phyloP scores from a whole-genome alignment of 2,329 filamentous ascomycete species.

The Epichloe hybrida region DNA sequence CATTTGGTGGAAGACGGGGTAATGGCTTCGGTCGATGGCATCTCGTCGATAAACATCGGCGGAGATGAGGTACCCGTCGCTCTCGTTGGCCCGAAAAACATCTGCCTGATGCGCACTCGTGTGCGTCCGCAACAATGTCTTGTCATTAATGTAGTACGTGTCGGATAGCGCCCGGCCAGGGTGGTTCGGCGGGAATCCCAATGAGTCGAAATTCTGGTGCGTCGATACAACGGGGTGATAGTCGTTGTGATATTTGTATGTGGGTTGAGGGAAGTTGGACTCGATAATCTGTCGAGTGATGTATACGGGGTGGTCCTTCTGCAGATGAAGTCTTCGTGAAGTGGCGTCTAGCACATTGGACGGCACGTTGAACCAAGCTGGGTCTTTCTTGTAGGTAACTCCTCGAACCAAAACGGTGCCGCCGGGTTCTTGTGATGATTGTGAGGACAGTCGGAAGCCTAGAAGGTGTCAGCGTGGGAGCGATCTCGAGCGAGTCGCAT shows the following conservation, averaged over 20 bases:
- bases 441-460: neutral
- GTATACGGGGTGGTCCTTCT: constrained; percentile 75
- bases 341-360: constrained; percentile 61
- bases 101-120: constrained; percentile 88
- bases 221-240: constrained; percentile 76
- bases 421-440: neutral
- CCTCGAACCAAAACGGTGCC: constrained; percentile 36
- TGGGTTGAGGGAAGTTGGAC: constrained; percentile 63
- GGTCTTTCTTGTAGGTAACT: constrained; percentile 52
- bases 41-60: constrained; percentile 94
- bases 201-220: constrained; percentile 87
- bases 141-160: constrained; percentile 86
- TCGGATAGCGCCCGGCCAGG: constrained; percentile 77
- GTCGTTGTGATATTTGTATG: constrained; percentile 63
- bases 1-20: constrained; percentile 98
- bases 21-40: constrained; percentile 88
- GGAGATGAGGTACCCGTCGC: constrained; percentile 73
- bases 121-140: constrained; percentile 79
- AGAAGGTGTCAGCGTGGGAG: neutral
- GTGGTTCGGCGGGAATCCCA: constrained; percentile 81
- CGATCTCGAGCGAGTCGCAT: neutral
- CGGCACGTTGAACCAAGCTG: constrained; percentile 73
- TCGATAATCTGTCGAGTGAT: constrained; percentile 91
- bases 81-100: constrained; percentile 58
- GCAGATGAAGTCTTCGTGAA: constrained; percentile 71